These are phyloP conservation scores for Pseudofabraea citricarpa DNA, from an alignment of 2,329 filamentous ascomycete species.

Conservation along the genomic window DNA sequence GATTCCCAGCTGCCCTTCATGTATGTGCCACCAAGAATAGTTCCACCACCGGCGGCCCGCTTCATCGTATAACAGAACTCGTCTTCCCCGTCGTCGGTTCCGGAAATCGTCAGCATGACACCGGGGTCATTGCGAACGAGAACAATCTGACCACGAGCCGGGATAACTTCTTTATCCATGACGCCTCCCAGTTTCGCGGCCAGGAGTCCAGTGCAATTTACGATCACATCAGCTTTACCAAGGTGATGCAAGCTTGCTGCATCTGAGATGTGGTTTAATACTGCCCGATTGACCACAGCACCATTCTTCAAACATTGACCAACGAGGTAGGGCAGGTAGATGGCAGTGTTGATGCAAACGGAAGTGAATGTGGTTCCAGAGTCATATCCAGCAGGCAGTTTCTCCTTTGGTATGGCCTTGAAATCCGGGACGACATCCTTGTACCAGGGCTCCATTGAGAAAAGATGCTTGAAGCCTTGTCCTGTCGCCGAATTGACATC, in stretches of 20 bases:
- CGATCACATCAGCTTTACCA: constrained; percentile 59
- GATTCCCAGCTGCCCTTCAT: constrained; percentile 62
- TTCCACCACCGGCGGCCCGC: constrained; percentile 61
- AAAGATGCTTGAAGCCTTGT: constrained; percentile 57
- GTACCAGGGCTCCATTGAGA: constrained; percentile 68
- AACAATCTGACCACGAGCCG: constrained; percentile 74
- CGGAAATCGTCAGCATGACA: constrained; percentile 54
- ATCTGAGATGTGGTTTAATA: constrained; percentile 67
- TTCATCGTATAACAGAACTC: constrained; percentile 66
- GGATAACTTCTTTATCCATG: constrained; percentile 65
- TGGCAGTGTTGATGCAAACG: constrained; percentile 83
- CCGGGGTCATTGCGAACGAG: constrained; percentile 61
- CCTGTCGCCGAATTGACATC: constrained; percentile 51
- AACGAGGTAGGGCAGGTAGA: constrained; percentile 83
- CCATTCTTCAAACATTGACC: constrained; percentile 74
- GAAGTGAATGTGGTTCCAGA: constrained; percentile 74
- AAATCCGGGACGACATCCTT: constrained; percentile 68
- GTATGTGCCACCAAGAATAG: constrained; percentile 62
- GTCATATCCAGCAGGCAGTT: constrained; percentile 61
- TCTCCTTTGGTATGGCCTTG: constrained; percentile 49
- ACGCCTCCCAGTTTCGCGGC: constrained; percentile 77
- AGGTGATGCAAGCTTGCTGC: constrained; percentile 57
- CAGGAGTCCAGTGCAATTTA: constrained; percentile 83
- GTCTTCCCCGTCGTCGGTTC: constrained; percentile 59
- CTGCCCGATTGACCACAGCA: constrained; percentile 59